A percentile compares a stretch with the other conserved stretches of the same genome.
Conservation (phyloP, 352 stramenopile genomes). For the Phytophthora quininea region DNA sequence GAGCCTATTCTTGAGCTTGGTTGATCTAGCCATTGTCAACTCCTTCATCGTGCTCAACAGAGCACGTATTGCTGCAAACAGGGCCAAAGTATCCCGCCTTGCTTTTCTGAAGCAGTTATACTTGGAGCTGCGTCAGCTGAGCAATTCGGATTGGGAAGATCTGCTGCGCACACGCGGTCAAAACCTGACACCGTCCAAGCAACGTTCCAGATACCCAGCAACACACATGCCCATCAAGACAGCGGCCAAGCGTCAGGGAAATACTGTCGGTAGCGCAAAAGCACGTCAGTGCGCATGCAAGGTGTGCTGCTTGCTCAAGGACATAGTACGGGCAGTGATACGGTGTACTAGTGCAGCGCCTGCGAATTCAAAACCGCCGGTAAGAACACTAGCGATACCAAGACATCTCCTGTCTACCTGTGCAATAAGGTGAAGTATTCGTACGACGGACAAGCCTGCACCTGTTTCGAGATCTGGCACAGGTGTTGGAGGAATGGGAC, state of each 20-base stretch:
- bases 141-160: background rate
- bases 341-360: background rate
- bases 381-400: no score
- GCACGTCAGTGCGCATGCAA: constrained; percentile 3
- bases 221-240: constrained; percentile 1
- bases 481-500: constrained; percentile 2
- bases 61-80: background rate
- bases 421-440: constrained; percentile 13
- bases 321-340: background rate
- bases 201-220: background rate
- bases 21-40: constrained; percentile 12
- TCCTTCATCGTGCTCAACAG: constrained; percentile 15
- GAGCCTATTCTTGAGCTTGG: constrained; percentile 10
- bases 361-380: background rate
- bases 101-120: constrained; percentile 10
- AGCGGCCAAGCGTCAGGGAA: background rate
- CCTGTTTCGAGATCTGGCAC: constrained; percentile 10
- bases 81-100: constrained; percentile 4
- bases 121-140: constrained; percentile 8
- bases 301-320: constrained; percentile 11
- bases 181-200: constrained; percentile 7
- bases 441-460: background rate
- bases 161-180: background rate
- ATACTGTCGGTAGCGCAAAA: constrained; percentile 1
- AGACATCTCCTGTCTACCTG: constrained; percentile 2